These are phyloP conservation scores for Microbotryum silenes-acaulis DNA, from an alignment of 1,284 basidiomycete species.

Conservation along the genomic window DNA sequence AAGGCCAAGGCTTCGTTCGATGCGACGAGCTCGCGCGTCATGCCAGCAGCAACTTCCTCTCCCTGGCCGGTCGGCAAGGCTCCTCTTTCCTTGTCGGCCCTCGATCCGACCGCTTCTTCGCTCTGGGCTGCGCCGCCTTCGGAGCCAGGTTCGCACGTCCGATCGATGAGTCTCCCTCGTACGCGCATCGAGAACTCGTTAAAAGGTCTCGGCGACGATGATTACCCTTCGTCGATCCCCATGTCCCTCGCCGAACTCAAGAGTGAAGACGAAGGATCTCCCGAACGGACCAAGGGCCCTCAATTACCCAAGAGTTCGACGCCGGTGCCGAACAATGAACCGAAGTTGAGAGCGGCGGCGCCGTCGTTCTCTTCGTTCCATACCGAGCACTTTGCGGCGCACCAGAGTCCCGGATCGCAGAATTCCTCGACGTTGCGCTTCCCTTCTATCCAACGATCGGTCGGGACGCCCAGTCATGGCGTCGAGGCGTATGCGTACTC, in stretches of 20 bases:
- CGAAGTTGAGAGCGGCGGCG: conserved; percentile 21
- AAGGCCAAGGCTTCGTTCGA: no score
- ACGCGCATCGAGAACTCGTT: conserved; percentile 26
- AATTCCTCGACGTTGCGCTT: not conserved
- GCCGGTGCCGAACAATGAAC: conserved; percentile 18
- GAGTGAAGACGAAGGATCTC: conserved; percentile 25
- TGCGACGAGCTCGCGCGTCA: no score
- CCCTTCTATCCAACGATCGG: not conserved
- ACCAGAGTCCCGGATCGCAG: conserved; percentile 1
- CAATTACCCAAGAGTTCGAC: not conserved
- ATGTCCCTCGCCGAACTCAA: conserved; percentile 30
- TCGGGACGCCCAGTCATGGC: conserved; percentile 3
- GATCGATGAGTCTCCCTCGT: conserved; percentile 14
- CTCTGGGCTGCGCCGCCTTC: conserved; percentile 25
- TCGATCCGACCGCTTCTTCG: conserved; percentile 23
- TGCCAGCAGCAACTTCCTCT: conserved; percentile 1
- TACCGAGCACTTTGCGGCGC: conserved; percentile 19
- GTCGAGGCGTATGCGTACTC: conserved; percentile 15
- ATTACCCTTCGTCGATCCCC: conserved; percentile 23
- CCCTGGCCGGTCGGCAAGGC: conserved; percentile 20
- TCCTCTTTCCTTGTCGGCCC: conserved; percentile 18
- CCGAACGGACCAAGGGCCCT: conserved; percentile 10
- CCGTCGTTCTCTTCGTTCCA: conserved; percentile 29
- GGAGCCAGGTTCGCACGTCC: conserved; percentile 14
- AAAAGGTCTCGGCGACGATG: conserved; percentile 26